Percentiles rank a stretch among this genome's conserved stretches.
Conservation (phyloP, 768 basidiomycete species). For the Tricholoma hemisulphureum region DNA sequence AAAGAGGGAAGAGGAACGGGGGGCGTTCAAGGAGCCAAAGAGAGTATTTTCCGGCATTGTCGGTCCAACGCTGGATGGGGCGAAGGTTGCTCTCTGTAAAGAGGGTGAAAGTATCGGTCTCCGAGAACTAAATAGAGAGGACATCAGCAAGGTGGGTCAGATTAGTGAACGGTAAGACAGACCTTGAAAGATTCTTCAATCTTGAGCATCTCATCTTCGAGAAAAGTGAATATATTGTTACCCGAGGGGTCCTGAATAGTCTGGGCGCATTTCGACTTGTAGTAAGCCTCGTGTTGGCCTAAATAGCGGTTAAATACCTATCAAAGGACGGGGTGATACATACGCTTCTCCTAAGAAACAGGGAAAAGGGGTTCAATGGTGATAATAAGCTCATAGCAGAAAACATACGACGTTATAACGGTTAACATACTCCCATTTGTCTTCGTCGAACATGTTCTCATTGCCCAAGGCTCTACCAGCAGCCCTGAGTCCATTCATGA, state of each 20-base stretch:
- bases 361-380: not conserved
- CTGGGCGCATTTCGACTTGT: slow-evolving; percentile 63
- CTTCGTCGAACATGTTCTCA: slow-evolving; percentile 57
- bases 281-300: slow-evolving; percentile 87
- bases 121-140: slow-evolving; percentile 63
- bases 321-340: not conserved
- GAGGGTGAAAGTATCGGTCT: slow-evolving; percentile 61
- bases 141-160: not conserved
- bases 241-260: slow-evolving; percentile 50
- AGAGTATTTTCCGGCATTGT: slow-evolving; percentile 67
- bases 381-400: not conserved
- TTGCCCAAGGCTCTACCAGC: slow-evolving; percentile 71
- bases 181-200: slow-evolving; percentile 92
- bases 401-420: slow-evolving; percentile 41
- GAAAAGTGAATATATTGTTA: slow-evolving; percentile 49
- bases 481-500: slow-evolving; percentile 79
- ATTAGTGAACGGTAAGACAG: slow-evolving; percentile 5
- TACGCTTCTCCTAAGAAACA: not conserved
- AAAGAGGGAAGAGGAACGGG: slow-evolving; percentile 69
- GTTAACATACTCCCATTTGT: slow-evolving; percentile 80
- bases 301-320: not conserved
- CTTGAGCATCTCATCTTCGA: slow-evolving; percentile 72
- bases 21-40: slow-evolving; percentile 92
- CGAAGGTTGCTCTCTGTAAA: slow-evolving; percentile 79
- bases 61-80: slow-evolving; percentile 83